phyloP scores from a whole-genome alignment of 2,329 filamentous ascomycete species.

The Pseudogymnoascus sp. region DNA sequence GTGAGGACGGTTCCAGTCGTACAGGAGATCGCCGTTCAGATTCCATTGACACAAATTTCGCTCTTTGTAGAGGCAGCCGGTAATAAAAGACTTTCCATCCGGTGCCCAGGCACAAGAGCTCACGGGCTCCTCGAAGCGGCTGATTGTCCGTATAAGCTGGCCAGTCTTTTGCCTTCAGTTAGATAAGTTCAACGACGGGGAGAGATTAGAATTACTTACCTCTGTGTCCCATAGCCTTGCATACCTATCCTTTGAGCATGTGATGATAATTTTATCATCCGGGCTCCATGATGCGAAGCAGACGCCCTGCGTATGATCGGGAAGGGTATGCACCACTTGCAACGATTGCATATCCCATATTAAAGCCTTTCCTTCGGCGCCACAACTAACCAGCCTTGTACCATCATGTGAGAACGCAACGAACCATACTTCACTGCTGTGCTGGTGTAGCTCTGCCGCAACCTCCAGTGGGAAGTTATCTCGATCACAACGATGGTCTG shows the following conservation, averaged over 20 bases:
- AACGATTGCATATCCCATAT: conserved; percentile 78
- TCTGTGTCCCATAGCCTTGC: conserved; percentile 70
- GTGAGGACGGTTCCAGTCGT: conserved; percentile 63
- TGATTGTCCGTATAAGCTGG: conserved; percentile 54
- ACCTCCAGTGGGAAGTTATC: conserved; percentile 71
- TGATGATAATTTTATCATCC: conserved; percentile 79
- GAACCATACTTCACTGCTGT: conserved; percentile 84
- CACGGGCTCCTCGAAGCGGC: conserved; percentile 73
- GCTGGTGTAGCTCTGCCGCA: conserved; percentile 62
- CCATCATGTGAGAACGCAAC: conserved; percentile 87
- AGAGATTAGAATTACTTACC: conserved; percentile 39
- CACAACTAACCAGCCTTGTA: conserved; percentile 72
- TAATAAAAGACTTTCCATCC: conserved; percentile 70
- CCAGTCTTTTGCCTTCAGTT: conserved; percentile 46
- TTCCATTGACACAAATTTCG: conserved; percentile 67
- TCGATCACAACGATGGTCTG: conserved; percentile 77
- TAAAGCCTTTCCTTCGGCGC: conserved; percentile 65
- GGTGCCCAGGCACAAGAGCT: conserved; percentile 86
- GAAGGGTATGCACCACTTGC: conserved; percentile 53
- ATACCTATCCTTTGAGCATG: conserved; percentile 68
- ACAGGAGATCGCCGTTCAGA: conserved; percentile 52
- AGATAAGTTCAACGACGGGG: background rate
- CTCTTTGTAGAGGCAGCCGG: conserved; percentile 65
- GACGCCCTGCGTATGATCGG: conserved; percentile 63
- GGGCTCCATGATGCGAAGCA: conserved; percentile 87